These are phyloP conservation scores for Speleostelium caveatum DNA, from an alignment of 78 protist genomes.

Conservation along the genomic window DNA sequence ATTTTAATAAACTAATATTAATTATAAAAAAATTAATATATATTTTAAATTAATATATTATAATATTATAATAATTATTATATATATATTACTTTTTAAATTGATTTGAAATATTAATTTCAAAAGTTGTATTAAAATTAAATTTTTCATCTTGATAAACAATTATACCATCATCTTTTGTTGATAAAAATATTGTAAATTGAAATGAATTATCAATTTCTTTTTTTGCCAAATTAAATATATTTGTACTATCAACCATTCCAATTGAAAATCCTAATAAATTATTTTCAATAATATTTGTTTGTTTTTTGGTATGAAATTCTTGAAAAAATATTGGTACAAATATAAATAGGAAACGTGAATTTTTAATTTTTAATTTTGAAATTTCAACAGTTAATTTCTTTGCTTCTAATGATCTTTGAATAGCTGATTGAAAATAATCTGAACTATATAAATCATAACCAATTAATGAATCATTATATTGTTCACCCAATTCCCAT, in stretches of 20 bases:
- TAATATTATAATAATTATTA: not conserved
- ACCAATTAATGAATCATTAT: not conserved
- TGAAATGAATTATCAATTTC: not conserved
- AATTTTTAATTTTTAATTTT: too few species aligned
- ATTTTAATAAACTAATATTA: not conserved
- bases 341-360: not conserved
- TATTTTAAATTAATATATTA: not conserved
- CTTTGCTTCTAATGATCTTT: not conserved
- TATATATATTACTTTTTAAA: slow-evolving; percentile 8
- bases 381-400: not conserved
- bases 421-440: not conserved
- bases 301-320: slow-evolving; percentile 21
- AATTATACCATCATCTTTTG: slow-evolving; percentile 12
- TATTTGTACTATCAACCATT: slow-evolving; percentile 4
- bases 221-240: not conserved
- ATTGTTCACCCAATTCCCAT: not conserved
- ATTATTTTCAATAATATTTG: not conserved
- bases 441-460: not conserved
- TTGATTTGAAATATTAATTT: not conserved
- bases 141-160: slow-evolving; percentile 14
- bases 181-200: not conserved
- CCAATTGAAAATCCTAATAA: not conserved
- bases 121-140: not conserved
- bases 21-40: not conserved
- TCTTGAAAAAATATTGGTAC: not conserved